Evolutionary conservation across 2,329 filamentous ascomycete species (phyloP).

Genomic region (Alternaria arborescens): DNA sequence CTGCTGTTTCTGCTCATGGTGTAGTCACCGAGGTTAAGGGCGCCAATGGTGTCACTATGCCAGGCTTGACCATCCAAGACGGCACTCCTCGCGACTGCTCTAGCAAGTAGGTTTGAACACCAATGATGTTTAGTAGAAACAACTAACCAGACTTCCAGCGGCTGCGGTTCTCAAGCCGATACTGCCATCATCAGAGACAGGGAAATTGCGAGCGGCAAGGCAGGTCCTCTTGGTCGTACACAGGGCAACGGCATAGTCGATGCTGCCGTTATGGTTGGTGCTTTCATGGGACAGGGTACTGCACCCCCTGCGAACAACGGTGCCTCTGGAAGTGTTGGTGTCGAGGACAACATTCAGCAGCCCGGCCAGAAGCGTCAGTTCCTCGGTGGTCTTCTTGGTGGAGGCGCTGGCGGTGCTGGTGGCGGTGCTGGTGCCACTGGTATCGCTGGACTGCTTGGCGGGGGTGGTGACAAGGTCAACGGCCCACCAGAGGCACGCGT

Average conservation of each 20-base stretch:
- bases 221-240: slow-evolving; percentile 69
- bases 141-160: slow-evolving; percentile 33
- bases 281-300: slow-evolving; percentile 63
- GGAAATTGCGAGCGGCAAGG: slow-evolving; percentile 64
- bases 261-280: slow-evolving; percentile 65
- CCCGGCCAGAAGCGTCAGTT: slow-evolving; percentile 41
- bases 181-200: slow-evolving; percentile 72
- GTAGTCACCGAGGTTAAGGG: slow-evolving; percentile 65
- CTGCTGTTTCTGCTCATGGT: slow-evolving; percentile 65
- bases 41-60: slow-evolving; percentile 70
- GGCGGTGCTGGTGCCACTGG: slow-evolving; percentile 37
- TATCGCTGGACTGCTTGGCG: slow-evolving; percentile 42
- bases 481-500: slow-evolving; percentile 64
- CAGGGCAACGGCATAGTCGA: slow-evolving; percentile 68
- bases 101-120: slow-evolving; percentile 44
- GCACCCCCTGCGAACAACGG: slow-evolving; percentile 44
- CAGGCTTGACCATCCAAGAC: slow-evolving; percentile 68
- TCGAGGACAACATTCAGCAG: slow-evolving; percentile 44
- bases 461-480: slow-evolving; percentile 58
- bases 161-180: slow-evolving; percentile 72
- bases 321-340: slow-evolving; percentile 40
- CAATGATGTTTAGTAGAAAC: neutral
- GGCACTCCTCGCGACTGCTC: slow-evolving; percentile 74
- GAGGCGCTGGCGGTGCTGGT: slow-evolving; percentile 35
- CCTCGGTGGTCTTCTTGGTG: slow-evolving; percentile 46